Base-by-base conservation (phyloP, 1,284 basidiomycete genomes). In the Puccinia coronata region DNA sequence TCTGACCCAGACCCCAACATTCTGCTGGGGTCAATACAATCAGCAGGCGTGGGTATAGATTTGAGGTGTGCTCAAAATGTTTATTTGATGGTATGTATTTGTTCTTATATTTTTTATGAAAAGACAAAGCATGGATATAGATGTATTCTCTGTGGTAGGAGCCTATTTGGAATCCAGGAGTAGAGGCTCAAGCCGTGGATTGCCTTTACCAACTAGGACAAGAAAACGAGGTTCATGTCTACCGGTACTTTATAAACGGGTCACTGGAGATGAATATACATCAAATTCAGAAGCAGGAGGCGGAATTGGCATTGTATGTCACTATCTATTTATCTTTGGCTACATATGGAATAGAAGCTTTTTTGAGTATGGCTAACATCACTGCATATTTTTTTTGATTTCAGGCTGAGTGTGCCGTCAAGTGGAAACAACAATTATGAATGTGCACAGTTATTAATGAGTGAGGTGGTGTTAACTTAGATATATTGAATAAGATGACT, bases 221-320 rank as follows among this genome's bases (percentile, higher is more conserved):
- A 47, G 43, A 5, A 9, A 9, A 71, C 18, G 23, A 34, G 69
- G 47, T 53, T 18, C 25, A 53, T 71, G 69, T 71, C 31, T 71
- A 71, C n/a, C 23, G 28, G 36, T 71, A 71, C 69, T 34, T 53
- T 34, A 28, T 71, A 34, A 12, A 36, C 3, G 69, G 69, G 14
- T 28, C 49, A 31, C 41, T 71, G 9, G 49, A 71, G 69, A 71
- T 71, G 69, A 71, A 71, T 71, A 71, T 71, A 51, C 31, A 71
- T 36, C 69, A 71, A n/a, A 31, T 71, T 49, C 69, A 71, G 69
- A 51, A 28, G n/a, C 9, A 28, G 8, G 53, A 71, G 31, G 43
- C 16, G 18, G 47, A 71, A 34, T 51, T 71, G 47, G 69, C 69
- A 28, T 1, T 71, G 4, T 71, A n/a, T n/a, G n/a, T n/a, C n/a